Evolutionary conservation across 306 rosid species (phyloP), one percentile per base, ranked within the genome.

Genomic region (Sphenostylis stenocarpa): DNA sequence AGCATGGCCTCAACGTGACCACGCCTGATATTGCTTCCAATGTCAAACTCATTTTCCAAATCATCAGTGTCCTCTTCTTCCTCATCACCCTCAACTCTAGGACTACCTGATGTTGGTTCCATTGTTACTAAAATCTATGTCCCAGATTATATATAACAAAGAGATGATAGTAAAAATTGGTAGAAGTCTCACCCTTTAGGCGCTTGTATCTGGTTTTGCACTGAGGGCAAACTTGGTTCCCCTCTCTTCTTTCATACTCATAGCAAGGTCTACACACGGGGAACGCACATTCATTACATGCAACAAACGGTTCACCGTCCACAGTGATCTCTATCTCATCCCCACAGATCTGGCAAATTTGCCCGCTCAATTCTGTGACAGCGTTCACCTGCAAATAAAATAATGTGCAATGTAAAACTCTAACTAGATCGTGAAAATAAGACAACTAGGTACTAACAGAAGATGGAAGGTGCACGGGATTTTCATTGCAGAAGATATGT

Each of bases 221-320:
- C 65, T 93, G 98, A 62, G 98, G 98, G 13, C 98, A 93, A 23
- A 86, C 89, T 78, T 93, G 93, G 83, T 88, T 93, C n/a, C 98
- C 98, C 73, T 93, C 98, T 80, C 91, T 88, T 79, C 98, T 88
- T 87, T 93, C 98, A 65, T 93, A 93, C 82, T 93, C 97, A 63
- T 93, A 93, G 81, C 98, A 93, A 83, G 95, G 85, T 78, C 96
- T 85, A 65, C 98, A 93, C 12, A 93, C 93, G 2, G 98, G 98
- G 49, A 93, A 91, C n/a, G 98, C 98, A 80, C 98, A 93, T 84
- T 93, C 98, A 49, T 91, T 89, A 86, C 98, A 93, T 56, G 98
- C 98, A 79, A 91, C 87, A 88, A 93, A 91, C 1, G 93, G 91
- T 88, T 93, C 97, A 13, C 91, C 95, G 75, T 91, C 87, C 21